A percentile compares a stretch with the other conserved stretches of the same genome.
phyloP scores from a whole-genome alignment of 2,329 filamentous ascomycete genomes.

The Talaromyces sp. region DNA sequence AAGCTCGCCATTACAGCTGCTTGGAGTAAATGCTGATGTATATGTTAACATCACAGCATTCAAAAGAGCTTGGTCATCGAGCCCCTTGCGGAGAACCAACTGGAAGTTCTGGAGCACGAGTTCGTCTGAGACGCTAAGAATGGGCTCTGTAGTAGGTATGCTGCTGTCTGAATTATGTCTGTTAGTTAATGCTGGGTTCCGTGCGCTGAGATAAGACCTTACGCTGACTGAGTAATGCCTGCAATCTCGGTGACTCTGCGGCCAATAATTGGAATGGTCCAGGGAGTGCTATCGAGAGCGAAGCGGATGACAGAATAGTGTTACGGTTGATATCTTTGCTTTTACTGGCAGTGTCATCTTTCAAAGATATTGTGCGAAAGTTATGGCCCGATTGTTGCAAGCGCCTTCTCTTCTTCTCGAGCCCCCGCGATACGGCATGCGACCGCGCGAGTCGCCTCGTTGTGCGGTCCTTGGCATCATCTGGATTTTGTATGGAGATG shows the following conservation, averaged over 20 bases:
- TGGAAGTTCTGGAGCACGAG: constrained; percentile 41
- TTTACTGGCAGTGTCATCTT: neutral
- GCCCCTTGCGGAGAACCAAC: constrained; percentile 35
- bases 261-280: constrained; percentile 19
- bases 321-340: neutral
- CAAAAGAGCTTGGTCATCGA: constrained; percentile 40
- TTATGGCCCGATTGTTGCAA: constrained; percentile 29
- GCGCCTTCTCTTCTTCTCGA: constrained; percentile 31
- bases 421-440: constrained; percentile 32
- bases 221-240: constrained; percentile 12
- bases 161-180: constrained; percentile 26
- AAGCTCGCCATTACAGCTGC: constrained; percentile 32
- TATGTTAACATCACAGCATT: constrained; percentile 45
- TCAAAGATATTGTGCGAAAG: constrained; percentile 23
- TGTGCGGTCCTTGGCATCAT: constrained; percentile 20
- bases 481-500: constrained; percentile 26
- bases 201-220: neutral
- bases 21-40: constrained; percentile 31
- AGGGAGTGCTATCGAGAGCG: constrained; percentile 1
- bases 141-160: constrained; percentile 33
- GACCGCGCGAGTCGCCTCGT: constrained; percentile 31
- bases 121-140: constrained; percentile 41
- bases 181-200: neutral
- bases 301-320: neutral
- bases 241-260: constrained; percentile 16